Conservation (phyloP, 768 basidiomycete genomes). For the Lactarius trivialis region DNA sequence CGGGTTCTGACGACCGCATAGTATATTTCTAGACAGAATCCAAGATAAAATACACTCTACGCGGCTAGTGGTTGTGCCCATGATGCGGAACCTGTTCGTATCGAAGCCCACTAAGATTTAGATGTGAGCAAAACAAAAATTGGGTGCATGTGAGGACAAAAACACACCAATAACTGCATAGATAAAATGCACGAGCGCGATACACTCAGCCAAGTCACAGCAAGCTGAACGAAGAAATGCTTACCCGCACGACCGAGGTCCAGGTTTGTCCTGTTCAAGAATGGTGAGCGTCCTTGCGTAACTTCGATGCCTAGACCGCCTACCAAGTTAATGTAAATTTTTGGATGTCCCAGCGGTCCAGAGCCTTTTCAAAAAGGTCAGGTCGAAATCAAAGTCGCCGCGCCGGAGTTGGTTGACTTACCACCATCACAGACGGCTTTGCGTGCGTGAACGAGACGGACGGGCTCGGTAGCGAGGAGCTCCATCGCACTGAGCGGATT, state of each 20-base stretch:
- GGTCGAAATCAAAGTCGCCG: neutral
- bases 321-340: slow-evolving; percentile 93
- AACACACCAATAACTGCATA: slow-evolving; percentile 43
- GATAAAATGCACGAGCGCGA: slow-evolving; percentile 7
- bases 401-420: slow-evolving; percentile 35
- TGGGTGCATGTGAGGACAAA: neutral
- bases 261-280: slow-evolving; percentile 68
- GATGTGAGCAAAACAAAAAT: neutral
- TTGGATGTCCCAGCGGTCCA: slow-evolving; percentile 93
- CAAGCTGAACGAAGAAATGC: slow-evolving; percentile 30
- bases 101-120: slow-evolving; percentile 63
- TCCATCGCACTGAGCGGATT: slow-evolving; percentile 88
- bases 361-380: slow-evolving; percentile 52
- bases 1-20: neutral
- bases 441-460: slow-evolving; percentile 72
- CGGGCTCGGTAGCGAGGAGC: slow-evolving; percentile 78
- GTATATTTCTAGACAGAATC: slow-evolving; percentile 2
- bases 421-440: slow-evolving; percentile 95
- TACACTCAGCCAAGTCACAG: slow-evolving; percentile 3
- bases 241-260: slow-evolving; percentile 85
- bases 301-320: slow-evolving; percentile 27
- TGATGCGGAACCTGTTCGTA: slow-evolving; percentile 84
- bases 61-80: slow-evolving; percentile 35
- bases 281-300: slow-evolving; percentile 6
- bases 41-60: slow-evolving; percentile 11